Base-by-base conservation (phyloP, 2,329 filamentous ascomycete genomes). In the Diaporthe sp. region DNA sequence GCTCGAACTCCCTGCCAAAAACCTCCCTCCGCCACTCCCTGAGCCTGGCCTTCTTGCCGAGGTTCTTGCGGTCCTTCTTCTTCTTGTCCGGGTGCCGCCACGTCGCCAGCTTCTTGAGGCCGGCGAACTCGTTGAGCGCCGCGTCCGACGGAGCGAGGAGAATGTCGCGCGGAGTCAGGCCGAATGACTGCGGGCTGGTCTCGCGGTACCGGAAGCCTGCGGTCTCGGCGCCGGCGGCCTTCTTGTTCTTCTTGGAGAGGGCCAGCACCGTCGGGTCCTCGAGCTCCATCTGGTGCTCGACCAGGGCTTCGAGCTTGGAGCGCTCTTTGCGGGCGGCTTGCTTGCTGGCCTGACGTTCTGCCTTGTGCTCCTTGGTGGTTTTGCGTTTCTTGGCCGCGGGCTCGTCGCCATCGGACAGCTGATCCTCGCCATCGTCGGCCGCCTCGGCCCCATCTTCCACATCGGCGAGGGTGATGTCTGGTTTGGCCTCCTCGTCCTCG, bases 81-180 rank as follows among this genome's bases (percentile, higher is more conserved):
- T 98, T 98, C 90, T 97, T 97, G 80, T 96, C 94, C 4, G 89
- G 87, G 82, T 98, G 96, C 74, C 97, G 91, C 87, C 97, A 99
- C 7, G 94, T 89, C 6, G 96, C 96, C 76, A 98, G 90, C 86
- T 98, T 98, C 90, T 99, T 99, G 81, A 99, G 87, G 9, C 97
- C 96, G 7, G 93, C 96, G 82, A 94, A 99, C 78, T 96, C 90
- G 84, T 99, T 99, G 78, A 99, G 91, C 72, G 93, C 92, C 63
- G 91, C 88, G 85, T 99, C 97, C 60, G 93, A 94, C 0, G 96
- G 95, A 79, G 98, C 95, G 82, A 93, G 89, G 47, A 99, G 90
- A 80, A 99, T 98, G 84, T 99, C 97, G 77, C 93, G 91, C 1
- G 96, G 89, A 0, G 95, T 98, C 81, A 99, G 92, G 75, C 97